phyloP scores from a whole-genome alignment of 164 flowering plant genomes.

The Tetrastigma voinierianum region DNA sequence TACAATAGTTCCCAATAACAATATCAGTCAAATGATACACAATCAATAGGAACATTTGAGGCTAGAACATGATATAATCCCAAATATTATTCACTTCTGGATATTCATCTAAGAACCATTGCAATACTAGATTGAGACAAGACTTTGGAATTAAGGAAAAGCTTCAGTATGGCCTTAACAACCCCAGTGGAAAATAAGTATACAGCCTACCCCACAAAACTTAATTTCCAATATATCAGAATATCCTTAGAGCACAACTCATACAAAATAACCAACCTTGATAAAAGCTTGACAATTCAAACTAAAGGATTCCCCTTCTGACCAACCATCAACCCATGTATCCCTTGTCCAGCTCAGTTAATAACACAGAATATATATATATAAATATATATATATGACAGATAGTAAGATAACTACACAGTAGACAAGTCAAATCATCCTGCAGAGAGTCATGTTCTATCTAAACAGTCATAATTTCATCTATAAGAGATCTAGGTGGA shows the following conservation, averaged over 20 bases:
- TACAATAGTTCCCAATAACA: conserved; percentile 49
- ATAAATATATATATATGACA: conserved; percentile 15
- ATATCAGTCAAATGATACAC: conserved; percentile 31
- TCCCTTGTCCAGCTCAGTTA: conserved; percentile 5
- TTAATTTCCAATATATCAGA: conserved; percentile 24
- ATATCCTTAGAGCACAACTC: conserved; percentile 8
- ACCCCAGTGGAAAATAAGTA: conserved; percentile 14
- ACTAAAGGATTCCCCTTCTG: conserved; percentile 17
- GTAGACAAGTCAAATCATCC: conserved; percentile 14
- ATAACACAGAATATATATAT: not conserved
- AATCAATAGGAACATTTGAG: conserved; percentile 19
- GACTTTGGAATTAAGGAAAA: conserved; percentile 3
- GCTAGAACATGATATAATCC: conserved; percentile 19
- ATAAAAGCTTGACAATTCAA: conserved; percentile 15
- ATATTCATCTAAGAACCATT: conserved; percentile 7
- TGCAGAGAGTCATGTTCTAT: conserved; percentile 27
- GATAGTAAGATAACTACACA: conserved; percentile 10
- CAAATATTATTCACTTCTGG: conserved; percentile 17
- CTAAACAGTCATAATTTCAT: conserved; percentile 6
- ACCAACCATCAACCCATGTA: conserved; percentile 9
- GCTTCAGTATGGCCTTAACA: not conserved
- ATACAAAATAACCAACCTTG: conserved; percentile 1
- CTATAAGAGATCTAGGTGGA: conserved; percentile 8
- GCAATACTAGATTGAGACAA: conserved; percentile 5
- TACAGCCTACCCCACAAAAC: conserved; percentile 23